Base-by-base conservation (phyloP, 495 filamentous ascomycete species). In the Penicillium parvum region DNA sequence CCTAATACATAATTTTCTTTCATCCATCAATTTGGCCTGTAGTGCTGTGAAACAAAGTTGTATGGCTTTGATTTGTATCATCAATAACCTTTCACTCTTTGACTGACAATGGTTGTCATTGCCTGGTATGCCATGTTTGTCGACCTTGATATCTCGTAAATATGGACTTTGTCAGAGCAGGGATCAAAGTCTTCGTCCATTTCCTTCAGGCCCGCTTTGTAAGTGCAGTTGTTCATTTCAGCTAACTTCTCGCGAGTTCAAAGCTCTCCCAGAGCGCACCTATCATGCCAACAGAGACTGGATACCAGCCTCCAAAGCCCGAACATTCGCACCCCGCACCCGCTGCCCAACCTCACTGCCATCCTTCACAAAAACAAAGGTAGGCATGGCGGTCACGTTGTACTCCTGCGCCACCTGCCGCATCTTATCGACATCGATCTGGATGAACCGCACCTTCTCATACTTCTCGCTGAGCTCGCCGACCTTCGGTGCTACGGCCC, bases 381-480 rank as follows among this genome's bases (percentile, higher is more conserved):
- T 94, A 23, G 90, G 90, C 90, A 96, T 95, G 50, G 90, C 88
- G 52, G 84, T 82, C 60, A 96, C 78, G 44, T 75, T 71, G 33
- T 86, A 78, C 55, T 91, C 78, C 49, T 77, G 65, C 19, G 84
- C 81, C 10, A 90, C 78, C 10, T 83, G 77, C 35, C 84, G 72
- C 21, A 90, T 66, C 46, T 84, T 75, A 65, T 96, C 90, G 42
- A 95, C 88, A 65, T 95, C 89, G 57, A 96, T 61, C 75, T 94
- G 92, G 71, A 78, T 78, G 65, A 95, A 95, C 50, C 76, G 72
- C 40, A 81, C 76, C 26, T 73, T 65, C 40, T 71, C 22, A 60
- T 74, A 75, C 14, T 66, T 60, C 39, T 61, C 57, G 33, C 57
- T 61, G 19, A 61, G 43, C 27, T 61, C 52, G 36, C 57, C 57